Percentiles rank a stretch among this genome's conserved stretches.
Conservation (phyloP, 768 basidiomycete genomes). For the Amanita fuliginea region DNA sequence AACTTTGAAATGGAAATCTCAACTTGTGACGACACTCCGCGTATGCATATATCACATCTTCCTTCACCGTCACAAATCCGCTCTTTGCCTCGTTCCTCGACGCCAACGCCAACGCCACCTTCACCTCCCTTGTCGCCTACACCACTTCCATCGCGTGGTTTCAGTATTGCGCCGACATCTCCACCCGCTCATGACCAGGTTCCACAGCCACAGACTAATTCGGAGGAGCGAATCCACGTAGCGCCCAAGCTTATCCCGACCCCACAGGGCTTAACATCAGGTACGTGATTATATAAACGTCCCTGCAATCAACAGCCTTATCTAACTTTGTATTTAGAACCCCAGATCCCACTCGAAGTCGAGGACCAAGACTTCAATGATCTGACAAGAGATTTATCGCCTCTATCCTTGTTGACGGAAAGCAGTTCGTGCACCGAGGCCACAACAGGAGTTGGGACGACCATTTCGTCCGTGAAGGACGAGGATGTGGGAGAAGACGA, state of each 20-base stretch:
- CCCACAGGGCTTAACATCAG: background rate
- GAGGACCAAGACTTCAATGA: background rate
- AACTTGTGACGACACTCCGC: background rate
- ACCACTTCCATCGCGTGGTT: background rate
- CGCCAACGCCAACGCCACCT: background rate
- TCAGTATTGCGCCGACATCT: background rate
- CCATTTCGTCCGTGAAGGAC: background rate
- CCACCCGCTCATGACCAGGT: background rate
- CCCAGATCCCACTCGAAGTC: background rate
- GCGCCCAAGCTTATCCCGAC: background rate
- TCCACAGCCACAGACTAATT: background rate
- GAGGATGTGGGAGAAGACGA: no score
- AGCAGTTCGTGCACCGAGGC: background rate
- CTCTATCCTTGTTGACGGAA: constrained; percentile 4
- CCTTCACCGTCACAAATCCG: background rate
- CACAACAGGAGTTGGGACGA: background rate
- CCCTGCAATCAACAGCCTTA: background rate
- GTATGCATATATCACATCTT: background rate
- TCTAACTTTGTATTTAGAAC: background rate
- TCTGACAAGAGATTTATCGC: background rate
- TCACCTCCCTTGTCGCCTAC: background rate
- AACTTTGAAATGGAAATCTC: background rate
- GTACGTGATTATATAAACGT: background rate
- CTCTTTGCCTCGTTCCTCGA: background rate
- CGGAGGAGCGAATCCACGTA: background rate